phyloP scores from a whole-genome alignment of 2,329 filamentous ascomycete genomes.

The Trichoderma harzianum region DNA sequence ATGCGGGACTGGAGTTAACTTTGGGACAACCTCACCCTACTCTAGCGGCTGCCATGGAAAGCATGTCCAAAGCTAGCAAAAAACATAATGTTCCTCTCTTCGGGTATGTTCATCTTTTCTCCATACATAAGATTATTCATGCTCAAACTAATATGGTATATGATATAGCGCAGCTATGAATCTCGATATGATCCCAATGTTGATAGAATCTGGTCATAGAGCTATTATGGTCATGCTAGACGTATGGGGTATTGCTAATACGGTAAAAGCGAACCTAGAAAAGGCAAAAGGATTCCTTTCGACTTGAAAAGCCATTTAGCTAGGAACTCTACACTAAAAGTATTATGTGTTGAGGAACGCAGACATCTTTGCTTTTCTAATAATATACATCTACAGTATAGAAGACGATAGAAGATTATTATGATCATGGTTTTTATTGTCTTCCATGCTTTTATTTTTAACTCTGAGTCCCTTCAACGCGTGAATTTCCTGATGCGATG shows the following conservation, averaged over 20 bases:
- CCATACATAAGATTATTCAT: background rate
- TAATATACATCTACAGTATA: background rate
- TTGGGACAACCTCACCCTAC: background rate
- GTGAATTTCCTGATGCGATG: no score
- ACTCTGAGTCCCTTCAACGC: no score
- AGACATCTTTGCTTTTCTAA: background rate
- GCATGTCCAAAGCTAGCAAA: conserved; percentile 1
- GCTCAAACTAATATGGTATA: background rate
- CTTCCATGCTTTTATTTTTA: background rate
- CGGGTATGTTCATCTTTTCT: background rate
- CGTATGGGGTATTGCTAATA: background rate
- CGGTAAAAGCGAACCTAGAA: background rate
- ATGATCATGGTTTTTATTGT: background rate
- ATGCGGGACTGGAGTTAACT: background rate
- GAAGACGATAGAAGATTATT: background rate
- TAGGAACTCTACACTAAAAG: background rate
- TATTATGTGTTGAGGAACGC: background rate
- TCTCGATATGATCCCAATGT: background rate
- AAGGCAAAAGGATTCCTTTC: background rate
- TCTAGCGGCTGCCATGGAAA: background rate
- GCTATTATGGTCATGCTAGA: conserved; percentile 6
- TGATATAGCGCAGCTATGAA: background rate
- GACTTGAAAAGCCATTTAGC: background rate
- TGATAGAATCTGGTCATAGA: conserved; percentile 1
- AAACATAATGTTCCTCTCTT: background rate